Base-by-base conservation (phyloP, 257 asterid species). In the Solanum boliviense region DNA sequence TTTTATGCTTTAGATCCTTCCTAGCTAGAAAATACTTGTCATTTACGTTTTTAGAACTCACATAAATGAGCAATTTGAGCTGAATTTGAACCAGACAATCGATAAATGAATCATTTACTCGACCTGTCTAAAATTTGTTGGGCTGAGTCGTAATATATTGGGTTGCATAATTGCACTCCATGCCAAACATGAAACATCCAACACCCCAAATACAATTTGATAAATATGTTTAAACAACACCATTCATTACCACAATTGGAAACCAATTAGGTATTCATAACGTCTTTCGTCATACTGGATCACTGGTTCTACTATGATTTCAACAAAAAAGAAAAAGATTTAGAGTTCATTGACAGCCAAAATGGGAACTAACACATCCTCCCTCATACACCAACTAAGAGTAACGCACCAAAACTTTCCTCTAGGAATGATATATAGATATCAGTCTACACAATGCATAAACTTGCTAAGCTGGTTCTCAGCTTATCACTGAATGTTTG, bases 401-500 rank as follows among this genome's bases (percentile, higher is more conserved):
- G 7, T 0, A 67, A 58, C 82, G 27, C 84, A 11, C 86, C 87
- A 85, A 89, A 87, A 87, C 60, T 67, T 85, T n/a, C 15, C 46
- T 76, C 86, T 65, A 68, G 67, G 31, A 13, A 16, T 62, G 39
- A 41, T 32, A 15, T 6, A 23, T 10, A 18, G 74, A 20, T 60
- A 36, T 16, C 36, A 72, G 90, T 60, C 91, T 88, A 85, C 81
- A 86, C 65, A 84, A 39, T 27, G 38, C 73, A 84, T 44, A 25
- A 27, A 20, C 56, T 44, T 65, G 87, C 89, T 58, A 86, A 73
- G 38, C 67, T 8, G 56, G 60, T 36, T 65, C 87, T 84, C 35
- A 58, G 35, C 87, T 7, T 58, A 62, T 60, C 88, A 65, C 48
- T 25, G 83, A 76, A 92, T 91, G 85, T 93, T 93, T 84, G 94